Conservation (phyloP, 495 filamentous ascomycete species). For the Penicillium maclennaniae region DNA sequence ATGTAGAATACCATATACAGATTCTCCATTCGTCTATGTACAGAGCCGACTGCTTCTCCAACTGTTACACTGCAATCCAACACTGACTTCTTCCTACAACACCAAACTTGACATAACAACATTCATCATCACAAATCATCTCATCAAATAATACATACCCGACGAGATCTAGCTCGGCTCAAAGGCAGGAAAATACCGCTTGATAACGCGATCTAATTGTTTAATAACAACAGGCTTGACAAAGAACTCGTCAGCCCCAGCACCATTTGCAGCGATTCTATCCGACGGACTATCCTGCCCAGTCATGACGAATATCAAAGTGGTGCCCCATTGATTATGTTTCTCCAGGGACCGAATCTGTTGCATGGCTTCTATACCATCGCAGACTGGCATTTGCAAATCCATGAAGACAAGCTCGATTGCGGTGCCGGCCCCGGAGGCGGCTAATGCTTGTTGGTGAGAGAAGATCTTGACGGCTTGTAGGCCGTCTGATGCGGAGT, state of each 20-base stretch:
- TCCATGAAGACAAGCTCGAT: conserved; percentile 88
- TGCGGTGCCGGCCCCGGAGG: neutral
- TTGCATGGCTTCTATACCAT: conserved; percentile 78
- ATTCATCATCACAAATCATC: neutral
- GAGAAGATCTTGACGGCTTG: conserved; percentile 13
- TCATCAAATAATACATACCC: neutral
- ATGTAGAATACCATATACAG: no score
- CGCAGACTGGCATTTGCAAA: conserved; percentile 89
- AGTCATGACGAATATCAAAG: conserved; percentile 12
- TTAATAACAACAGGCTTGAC: conserved; percentile 14
- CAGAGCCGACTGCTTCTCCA: no score
- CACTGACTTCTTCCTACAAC: no score
- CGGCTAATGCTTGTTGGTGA: neutral
- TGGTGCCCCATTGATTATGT: conserved; percentile 46
- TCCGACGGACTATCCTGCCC: conserved; percentile 15
- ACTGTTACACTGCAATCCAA: no score
- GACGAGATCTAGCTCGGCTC: neutral
- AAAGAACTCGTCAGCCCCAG: conserved; percentile 11
- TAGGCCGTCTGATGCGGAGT: conserved; percentile 6
- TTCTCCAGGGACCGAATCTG: conserved; percentile 79
- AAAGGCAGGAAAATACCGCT: conserved; percentile 8
- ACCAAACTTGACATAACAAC: neutral
- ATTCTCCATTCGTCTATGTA: no score
- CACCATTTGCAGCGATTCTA: conserved; percentile 7
- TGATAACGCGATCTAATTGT: conserved; percentile 11